phyloP scores from a whole-genome alignment of 805 yeast genomes.

The Pichia cabralensis region DNA sequence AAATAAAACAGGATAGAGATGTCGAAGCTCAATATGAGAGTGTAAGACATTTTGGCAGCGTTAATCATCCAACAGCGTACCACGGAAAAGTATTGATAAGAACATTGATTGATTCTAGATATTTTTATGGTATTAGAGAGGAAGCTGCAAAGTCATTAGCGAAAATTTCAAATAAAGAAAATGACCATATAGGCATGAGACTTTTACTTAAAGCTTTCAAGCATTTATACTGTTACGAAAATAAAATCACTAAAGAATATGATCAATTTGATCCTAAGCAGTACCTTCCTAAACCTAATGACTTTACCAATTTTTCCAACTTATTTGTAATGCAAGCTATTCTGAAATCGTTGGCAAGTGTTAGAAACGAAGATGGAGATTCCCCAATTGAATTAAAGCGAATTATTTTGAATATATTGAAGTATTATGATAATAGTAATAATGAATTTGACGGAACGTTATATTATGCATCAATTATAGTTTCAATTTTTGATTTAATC shows the following conservation, averaged over 20 bases:
- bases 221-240: conserved; percentile 61
- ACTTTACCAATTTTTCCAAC: conserved; percentile 60
- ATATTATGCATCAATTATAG: conserved; percentile 51
- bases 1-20: conserved; percentile 87
- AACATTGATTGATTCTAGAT: conserved; percentile 74
- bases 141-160: conserved; percentile 82
- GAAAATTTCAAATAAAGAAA: conserved; percentile 47
- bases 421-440: conserved; percentile 77
- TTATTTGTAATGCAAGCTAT: conserved; percentile 66
- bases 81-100: conserved; percentile 72
- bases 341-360: conserved; percentile 47
- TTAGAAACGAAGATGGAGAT: conserved; percentile 54
- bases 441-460: conserved; percentile 67
- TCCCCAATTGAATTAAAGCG: conserved; percentile 45
- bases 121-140: conserved; percentile 79
- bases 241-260: conserved; percentile 20
- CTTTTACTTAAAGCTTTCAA: conserved; percentile 67
- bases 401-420: conserved; percentile 59
- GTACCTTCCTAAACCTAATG: conserved; percentile 67
- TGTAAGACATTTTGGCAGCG: conserved; percentile 56
- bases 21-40: conserved; percentile 93
- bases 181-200: conserved; percentile 59
- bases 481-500: conserved; percentile 35
- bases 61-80: conserved; percentile 45
- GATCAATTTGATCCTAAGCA: conserved; percentile 26